Conservation (phyloP, 305 asterid genomes). For the Salvia sclarea region DNA sequence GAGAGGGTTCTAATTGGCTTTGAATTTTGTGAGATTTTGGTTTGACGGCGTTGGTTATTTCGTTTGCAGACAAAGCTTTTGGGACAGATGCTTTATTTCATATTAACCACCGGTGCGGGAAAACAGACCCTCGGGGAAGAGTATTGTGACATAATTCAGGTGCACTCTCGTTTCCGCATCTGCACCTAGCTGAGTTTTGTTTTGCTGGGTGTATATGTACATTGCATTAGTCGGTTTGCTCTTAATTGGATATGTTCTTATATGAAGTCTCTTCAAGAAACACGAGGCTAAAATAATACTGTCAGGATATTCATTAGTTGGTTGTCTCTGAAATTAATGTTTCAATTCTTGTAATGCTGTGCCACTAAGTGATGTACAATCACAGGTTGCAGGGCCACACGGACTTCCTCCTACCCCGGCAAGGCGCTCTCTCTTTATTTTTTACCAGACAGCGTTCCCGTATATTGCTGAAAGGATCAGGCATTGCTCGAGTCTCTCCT, state of each 20-base stretch:
- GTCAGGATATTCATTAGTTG: slow-evolving; percentile 5
- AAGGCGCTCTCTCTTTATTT: slow-evolving; percentile 84
- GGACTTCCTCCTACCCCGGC: slow-evolving; percentile 98
- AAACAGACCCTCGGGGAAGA: slow-evolving; percentile 98
- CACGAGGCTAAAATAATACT: neutral
- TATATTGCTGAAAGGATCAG: slow-evolving; percentile 95
- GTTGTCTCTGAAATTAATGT: slow-evolving; percentile 7
- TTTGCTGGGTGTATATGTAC: slow-evolving; percentile 11
- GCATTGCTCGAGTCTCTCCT: slow-evolving; percentile 30
- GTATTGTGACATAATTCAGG: slow-evolving; percentile 96
- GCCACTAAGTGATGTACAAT: neutral
- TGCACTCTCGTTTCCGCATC: slow-evolving; percentile 27
- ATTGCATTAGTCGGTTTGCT: slow-evolving; percentile 5
- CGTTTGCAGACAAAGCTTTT: slow-evolving; percentile 76
- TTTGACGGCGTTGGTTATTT: slow-evolving; percentile 21
- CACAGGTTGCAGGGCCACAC: slow-evolving; percentile 81
- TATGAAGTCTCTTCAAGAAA: slow-evolving; percentile 4
- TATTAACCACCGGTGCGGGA: slow-evolving; percentile 95
- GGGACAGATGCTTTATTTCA: slow-evolving; percentile 94
- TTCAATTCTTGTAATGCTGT: neutral
- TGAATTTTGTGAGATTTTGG: slow-evolving; percentile 9
- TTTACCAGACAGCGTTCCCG: slow-evolving; percentile 91
- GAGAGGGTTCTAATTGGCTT: neutral
- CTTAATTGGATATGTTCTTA: neutral
- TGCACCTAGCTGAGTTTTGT: slow-evolving; percentile 14